These are phyloP conservation scores for Pilasporangium apinafurcum DNA, from an alignment of 352 stramenopile genomes.

Conservation along the genomic window DNA sequence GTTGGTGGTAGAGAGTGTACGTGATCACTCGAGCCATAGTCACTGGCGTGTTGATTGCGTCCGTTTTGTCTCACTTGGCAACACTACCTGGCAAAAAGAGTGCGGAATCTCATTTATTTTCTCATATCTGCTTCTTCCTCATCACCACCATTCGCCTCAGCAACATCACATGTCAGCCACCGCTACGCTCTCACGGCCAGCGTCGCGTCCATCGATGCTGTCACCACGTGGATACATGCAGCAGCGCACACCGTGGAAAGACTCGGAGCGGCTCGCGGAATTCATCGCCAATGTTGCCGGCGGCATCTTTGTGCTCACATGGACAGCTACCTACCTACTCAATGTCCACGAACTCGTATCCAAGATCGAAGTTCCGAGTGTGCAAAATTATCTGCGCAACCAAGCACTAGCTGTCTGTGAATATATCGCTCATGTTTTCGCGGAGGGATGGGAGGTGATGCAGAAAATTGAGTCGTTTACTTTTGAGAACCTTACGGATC, in stretches of 20 bases:
- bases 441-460: constrained; percentile 25
- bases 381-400: constrained; percentile 20
- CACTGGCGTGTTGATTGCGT: too few species aligned
- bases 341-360: constrained; percentile 16
- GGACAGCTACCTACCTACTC: constrained; percentile 27
- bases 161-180: too few species aligned
- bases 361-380: constrained; percentile 19
- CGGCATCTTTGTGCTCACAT: constrained; percentile 34
- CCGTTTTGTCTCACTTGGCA: too few species aligned
- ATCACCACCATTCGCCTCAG: too few species aligned
- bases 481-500: constrained; percentile 26
- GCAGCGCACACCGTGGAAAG: constrained; percentile 35
- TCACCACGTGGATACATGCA: too few species aligned
- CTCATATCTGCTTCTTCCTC: too few species aligned
- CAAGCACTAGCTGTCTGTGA: constrained; percentile 5
- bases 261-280: constrained; percentile 48
- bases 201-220: too few species aligned
- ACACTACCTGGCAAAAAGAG: too few species aligned
- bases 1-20: too few species aligned
- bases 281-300: constrained; percentile 60
- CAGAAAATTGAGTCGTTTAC: constrained; percentile 16
- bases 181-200: too few species aligned
- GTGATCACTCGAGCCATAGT: too few species aligned
- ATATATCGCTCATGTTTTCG: constrained; percentile 11
- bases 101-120: too few species aligned